Base-by-base conservation (phyloP, 2,329 filamentous ascomycete genomes). In the Pestalotiopsis sp. region DNA sequence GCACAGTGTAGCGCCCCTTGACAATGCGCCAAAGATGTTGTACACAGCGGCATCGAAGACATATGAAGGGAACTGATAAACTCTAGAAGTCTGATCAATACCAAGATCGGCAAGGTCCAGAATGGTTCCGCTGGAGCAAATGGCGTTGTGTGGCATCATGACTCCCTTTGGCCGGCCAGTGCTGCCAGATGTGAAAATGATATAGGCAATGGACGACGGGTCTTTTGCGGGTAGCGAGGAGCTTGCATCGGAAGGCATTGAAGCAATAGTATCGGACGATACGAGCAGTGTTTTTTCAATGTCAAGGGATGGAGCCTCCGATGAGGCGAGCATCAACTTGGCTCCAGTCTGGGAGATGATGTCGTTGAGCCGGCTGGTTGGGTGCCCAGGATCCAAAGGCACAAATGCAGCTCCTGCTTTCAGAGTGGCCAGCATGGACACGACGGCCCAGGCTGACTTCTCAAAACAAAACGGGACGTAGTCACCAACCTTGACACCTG, bases 41-140 rank as follows among this genome's bases (percentile, higher is more conserved):
- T 27, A 52, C 13, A 70, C 38, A 27, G 67, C 27, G 17, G 59
- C 66, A 31, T 70, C 69, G 13, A 70, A 70, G 17, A 52, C 62
- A 52, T 68, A 70, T 12, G 69, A 70, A 23, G 69, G 56, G 23
- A 70, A 70, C 14, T 68, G 67, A 20, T 66, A 65, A 5, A 65
- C 64, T 3, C 0, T 83, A 79, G 11, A 69, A 4, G 38, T 56
- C 14, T 67, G 62, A 4, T 66, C 67, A 27, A 73, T 69, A 2
- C 67, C 59, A 27, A 73, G 49, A 20, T 69, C 70, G 79, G 84
- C 83, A 1, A 85, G 87, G 64, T 87, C 85, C 69, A 88, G 17
- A 17, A 41, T 71, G 79, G 27, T 85, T 83, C 52, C 84, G 84
- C 76, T 86, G 86, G 9, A 84, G 84, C 39, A 67, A 38, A 61